Evolutionary conservation across 805 yeast species (phyloP), one percentile per base, ranked within the genome.

Genomic region (Metschnikowia santaceciliae): DNA sequence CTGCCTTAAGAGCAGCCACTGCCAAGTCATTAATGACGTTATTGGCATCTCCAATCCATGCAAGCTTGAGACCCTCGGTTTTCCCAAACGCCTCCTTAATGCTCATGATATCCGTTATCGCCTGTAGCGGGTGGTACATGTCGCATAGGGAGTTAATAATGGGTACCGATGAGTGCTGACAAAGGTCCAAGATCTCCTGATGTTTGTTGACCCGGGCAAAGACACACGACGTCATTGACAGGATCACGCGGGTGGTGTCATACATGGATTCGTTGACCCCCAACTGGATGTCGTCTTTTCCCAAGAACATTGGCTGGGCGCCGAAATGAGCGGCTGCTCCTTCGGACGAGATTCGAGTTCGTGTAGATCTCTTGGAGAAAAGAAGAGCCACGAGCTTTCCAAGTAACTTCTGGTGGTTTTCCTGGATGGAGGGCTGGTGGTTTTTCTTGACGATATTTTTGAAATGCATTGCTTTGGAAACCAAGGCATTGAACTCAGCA

Each of bases 41-140:
- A 68, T 94, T 94, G 32, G 97, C 85, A 67, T 92, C 99, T 53
- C 99, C 99, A 17, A 94, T 83, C 99, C 99, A 92, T 1, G 97
- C 83, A 45, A 92, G 71, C 61, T 90, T 91, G 56, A 90, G 77
- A 4, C 82, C 83, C 55, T 80, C 66, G 1, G 78, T 69, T 32
- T 68, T 71, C 3, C 82, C 81, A 62, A 88, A 88, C 3, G 83
- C 69, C 69, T 94, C 97, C 56, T 85, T 82, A 53, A 94, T 86
- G 3, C 98, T 91, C 58, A 89, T 72, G 51, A 94, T 60, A 67
- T 94, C 99, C 51, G 97, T 84, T 56, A 94, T 87, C 3, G 98
- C 96, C 72, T 94, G 99, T 63, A 92, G 75, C 20, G 99, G 99
- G 68, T 94, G 99, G 71, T 79, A 94, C 52, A 74, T 83, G 65